phyloP scores from a whole-genome alignment of 495 filamentous ascomycete genomes.

The Immersiella caudata region DNA sequence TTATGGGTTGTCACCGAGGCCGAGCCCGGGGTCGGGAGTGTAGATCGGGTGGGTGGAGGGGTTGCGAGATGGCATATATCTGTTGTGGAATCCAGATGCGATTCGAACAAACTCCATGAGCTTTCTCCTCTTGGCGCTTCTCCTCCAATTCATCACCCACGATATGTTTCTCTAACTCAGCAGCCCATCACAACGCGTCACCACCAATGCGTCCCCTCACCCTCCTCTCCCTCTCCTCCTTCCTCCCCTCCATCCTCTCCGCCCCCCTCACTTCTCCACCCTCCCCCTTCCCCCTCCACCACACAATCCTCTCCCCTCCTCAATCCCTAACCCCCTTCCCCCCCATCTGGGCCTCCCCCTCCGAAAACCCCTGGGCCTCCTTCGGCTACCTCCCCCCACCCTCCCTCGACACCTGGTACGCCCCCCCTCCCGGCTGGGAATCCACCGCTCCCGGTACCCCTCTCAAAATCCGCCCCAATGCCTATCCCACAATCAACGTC shows the following conservation, averaged over 20 bases:
- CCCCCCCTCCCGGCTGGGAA: constrained; percentile 44
- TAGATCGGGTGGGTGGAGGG: neutral
- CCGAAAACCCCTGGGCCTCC: constrained; percentile 4
- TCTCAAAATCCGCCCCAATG: constrained; percentile 46
- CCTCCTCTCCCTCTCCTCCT: too few relatives aligned
- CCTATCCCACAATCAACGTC: constrained; percentile 36
- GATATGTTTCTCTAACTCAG: too few relatives aligned
- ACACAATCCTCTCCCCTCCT: neutral
- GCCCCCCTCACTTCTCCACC: neutral
- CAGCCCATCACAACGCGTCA: too few relatives aligned
- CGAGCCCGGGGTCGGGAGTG: neutral
- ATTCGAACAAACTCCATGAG: neutral
- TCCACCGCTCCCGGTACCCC: constrained; percentile 44
- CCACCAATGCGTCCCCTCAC: too few relatives aligned
- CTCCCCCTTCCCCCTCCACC: neutral
- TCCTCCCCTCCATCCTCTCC: neutral
- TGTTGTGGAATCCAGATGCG: neutral
- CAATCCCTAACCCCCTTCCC: neutral
- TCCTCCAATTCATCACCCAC: too few relatives aligned
- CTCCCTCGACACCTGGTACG: constrained; percentile 53
- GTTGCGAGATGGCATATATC: neutral
- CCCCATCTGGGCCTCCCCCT: neutral
- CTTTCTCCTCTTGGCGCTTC: neutral
- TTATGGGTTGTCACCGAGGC: neutral
- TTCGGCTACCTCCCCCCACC: constrained; percentile 34